Base-by-base conservation (phyloP, 306 rosid genomes). In the Glycine latifolia region DNA sequence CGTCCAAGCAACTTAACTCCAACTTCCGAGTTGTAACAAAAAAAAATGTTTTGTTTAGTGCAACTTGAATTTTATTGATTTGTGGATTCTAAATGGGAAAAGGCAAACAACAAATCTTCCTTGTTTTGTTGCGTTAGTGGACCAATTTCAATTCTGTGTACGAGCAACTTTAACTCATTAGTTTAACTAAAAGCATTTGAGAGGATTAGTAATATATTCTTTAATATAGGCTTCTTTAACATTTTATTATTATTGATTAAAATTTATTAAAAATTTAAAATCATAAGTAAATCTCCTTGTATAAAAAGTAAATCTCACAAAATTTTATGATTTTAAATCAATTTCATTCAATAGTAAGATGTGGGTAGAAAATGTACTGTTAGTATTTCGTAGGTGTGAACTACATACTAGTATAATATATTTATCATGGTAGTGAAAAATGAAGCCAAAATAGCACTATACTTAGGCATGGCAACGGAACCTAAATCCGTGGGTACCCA, bases 41-140 rank as follows among this genome's bases (percentile, higher is more conserved):
- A 20, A 20, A 20, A 20, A 20, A 35, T 52, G 76, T 11, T 63
- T 6, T 20, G 20, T 20, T 20, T 20, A 20, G 0, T 20, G 10
- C 70, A 78, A 66, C 76, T 75, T 67, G 76, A 33, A 31, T 26
- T 60, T 63, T 33, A 20, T 46, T 41, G 17, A 4, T 10, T 55
- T 74, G 54, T 60, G 73, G 55, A 80, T 37, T 71, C 35, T 46
- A 44, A 52, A 9, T 62, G 69, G 46, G 9, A 15, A 35, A 35
- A 41, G 43, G 52, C 13, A 71, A 71, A 69, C 60, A 58, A 17
- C 69, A 82, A 66, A 47, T 11, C 7, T n/a, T n/a, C n/a, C n/a
- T 59, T 26, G 50, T 20, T 17, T 78, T 52, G 13, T 46, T 44
- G 53, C 4, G 5, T 52, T n/a, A 44, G 65, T 50, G 67, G 81